Evolutionary conservation across 2,329 filamentous ascomycete species (phyloP), one percentile per base, ranked within the genome.

Genomic region (Beauveria sp.): DNA sequence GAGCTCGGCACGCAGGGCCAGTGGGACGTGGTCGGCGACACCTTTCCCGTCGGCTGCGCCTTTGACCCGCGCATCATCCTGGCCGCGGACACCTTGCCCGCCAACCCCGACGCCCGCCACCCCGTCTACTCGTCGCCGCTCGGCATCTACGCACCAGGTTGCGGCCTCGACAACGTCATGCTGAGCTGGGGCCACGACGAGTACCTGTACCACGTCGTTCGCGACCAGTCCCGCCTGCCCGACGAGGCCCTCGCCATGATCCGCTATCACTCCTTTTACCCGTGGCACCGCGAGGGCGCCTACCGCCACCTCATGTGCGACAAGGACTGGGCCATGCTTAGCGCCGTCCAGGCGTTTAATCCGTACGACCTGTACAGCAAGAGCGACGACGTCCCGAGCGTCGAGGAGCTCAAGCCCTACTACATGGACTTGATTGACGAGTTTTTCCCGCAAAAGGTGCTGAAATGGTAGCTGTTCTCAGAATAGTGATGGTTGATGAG

Each of bases 321-420:
- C 63, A 88, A 92, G 71, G 92, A 96, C 68, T 77, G 87, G 73
- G 81, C 82, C 68, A 92, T 96, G 87, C 77, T 96, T 67, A 84
- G 85, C 70, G 91, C 91, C 9, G 91, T 96, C 55, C 83, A 85
- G 73, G 90, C 89, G 0, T 96, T 96, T 76, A 96, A 96, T 73
- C 91, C 91, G 0, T 96, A 96, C 69, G 92, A 96, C 71, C 72
- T 96, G 58, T 96, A 96, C 78, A 93, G 89, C 78, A 96, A 96
- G 86, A 92, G 87, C 67, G 91, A 96, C 69, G 89, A 85, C 26
- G 81, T 91, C 24, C 91, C 91, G 1, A 86, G 84, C 62, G 83
- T 87, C 1, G 88, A 91, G 70, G 85, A 90, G 68, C 78, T 96
- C 62, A 96, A 93, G 73, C 75, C 75, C 1, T 77, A 78, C 65